Percentiles rank a stretch among this genome's conserved stretches.
phyloP scores from a whole-genome alignment of 208 protist genomes.

The Lotmaria passim region DNA sequence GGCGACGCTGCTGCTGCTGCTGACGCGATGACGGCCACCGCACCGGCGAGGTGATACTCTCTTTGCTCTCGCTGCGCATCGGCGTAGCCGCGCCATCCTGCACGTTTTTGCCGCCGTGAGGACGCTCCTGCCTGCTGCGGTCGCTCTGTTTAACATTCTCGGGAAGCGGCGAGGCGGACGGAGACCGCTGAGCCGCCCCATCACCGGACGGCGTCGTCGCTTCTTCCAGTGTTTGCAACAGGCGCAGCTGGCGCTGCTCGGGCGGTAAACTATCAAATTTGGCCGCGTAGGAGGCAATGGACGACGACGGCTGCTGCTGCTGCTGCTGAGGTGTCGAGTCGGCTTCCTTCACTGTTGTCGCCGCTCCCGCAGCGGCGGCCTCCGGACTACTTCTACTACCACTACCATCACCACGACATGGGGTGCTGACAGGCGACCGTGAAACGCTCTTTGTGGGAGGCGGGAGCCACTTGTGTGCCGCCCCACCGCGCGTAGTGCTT shows the following conservation, averaged over 20 bases:
- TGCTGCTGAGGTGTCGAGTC: not conserved
- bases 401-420: not conserved
- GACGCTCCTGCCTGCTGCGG: not conserved
- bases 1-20: not conserved
- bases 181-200: not conserved
- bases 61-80: not conserved
- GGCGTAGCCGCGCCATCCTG: not conserved
- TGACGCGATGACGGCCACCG: not conserved
- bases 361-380: not conserved
- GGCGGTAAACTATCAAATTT: constrained; percentile 19
- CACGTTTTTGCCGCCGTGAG: not conserved
- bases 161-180: not conserved
- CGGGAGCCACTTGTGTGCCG: constrained; percentile 21
- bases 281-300: constrained; percentile 26
- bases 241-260: constrained; percentile 35
- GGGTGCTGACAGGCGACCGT: constrained; percentile 25
- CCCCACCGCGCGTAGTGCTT: not conserved
- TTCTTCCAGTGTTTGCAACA: constrained; percentile 23
- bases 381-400: too few relatives aligned
- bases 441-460: constrained; percentile 35
- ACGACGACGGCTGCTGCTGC: not conserved
- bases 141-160: not conserved
- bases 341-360: not conserved
- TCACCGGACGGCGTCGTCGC: not conserved
- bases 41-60: not conserved